Evolutionary conservation across 2,329 filamentous ascomycete genomes (phyloP), one percentile per base, ranked within the genome.

Genomic region (Albophoma yamanashiensis): DNA sequence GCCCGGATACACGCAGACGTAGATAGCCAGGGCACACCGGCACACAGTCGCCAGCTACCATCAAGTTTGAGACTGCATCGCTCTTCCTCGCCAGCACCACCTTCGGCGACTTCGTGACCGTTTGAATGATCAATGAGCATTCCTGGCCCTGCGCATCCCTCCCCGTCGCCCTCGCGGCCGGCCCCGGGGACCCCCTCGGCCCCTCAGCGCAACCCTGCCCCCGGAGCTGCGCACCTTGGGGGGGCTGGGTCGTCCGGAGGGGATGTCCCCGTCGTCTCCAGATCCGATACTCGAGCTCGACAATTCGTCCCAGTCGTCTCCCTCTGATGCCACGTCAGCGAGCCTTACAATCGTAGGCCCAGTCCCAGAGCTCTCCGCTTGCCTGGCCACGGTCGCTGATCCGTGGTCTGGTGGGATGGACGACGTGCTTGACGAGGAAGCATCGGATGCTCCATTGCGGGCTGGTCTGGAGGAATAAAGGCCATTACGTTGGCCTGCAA

Each of bases 211-310:
- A n/a, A 63, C 62, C n/a, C 64, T 59, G 47, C 59, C 47, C 25
- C 57, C 43, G 20, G 38, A 27, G 27, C 56, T 36, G n/a, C 55
- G 20, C 25, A 25, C 17, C 20, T 17, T 31, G n/a, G 17, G 25
- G 11, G 36, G 22, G 17, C 8, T 42, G 17, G 2, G 60, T 15
- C 62, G 27, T 20, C 57, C 59, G 4, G 64, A 65, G 7, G 65
- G 65, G 53, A 68, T 67, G 20, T 67, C 66, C 8, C 61, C 62
- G 20, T 64, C 62, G 20, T 63, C 64, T 34, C 63, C 65, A 12
- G 64, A 64, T 12, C 56, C 58, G 14, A 36, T 42, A 9, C 42
- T 50, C 17, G 60, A 60, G 36, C 56, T 60, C 14, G 53, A 57
- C 31, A 50, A 56, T 27, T n/a, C 50, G 4, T 55, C 40, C 45